A percentile compares a stretch with the other conserved stretches of the same genome.
Evolutionary conservation across 768 basidiomycete species (phyloP).

Genomic region (Lactarius evosmus): DNA sequence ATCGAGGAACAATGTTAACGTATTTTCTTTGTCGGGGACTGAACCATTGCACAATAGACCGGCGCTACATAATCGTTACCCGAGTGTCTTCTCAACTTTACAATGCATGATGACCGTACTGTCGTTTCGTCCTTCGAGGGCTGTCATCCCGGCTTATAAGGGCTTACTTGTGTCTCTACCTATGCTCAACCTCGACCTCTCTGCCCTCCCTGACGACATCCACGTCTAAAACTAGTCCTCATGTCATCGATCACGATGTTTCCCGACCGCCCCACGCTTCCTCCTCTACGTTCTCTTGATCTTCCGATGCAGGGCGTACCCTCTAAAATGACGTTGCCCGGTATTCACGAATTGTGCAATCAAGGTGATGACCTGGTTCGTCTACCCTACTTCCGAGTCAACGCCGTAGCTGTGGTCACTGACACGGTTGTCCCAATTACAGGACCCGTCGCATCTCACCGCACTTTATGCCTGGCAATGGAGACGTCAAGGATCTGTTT

Average conservation of each 20-base stretch:
- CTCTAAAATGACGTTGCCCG: slow-evolving; percentile 14
- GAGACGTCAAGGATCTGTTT: slow-evolving; percentile 20
- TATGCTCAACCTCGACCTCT: slow-evolving; percentile 5
- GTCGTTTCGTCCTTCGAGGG: not conserved
- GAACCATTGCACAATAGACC: slow-evolving; percentile 21
- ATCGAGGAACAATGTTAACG: slow-evolving; percentile 22
- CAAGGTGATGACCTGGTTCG: slow-evolving; percentile 8
- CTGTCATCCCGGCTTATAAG: slow-evolving; percentile 17
- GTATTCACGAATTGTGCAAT: slow-evolving; percentile 13
- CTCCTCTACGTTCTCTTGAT: slow-evolving; percentile 24
- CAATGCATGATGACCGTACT: not conserved
- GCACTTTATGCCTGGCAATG: slow-evolving; percentile 12
- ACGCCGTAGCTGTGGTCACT: not conserved
- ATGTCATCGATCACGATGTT: slow-evolving; percentile 18
- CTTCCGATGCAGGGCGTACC: slow-evolving; percentile 23
- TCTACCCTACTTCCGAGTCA: not conserved
- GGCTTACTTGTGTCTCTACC: not conserved
- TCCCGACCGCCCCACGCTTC: slow-evolving; percentile 26
- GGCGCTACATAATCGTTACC: not conserved
- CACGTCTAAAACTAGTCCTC: slow-evolving; percentile 10
- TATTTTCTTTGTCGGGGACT: slow-evolving; percentile 12
- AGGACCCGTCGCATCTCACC: slow-evolving; percentile 11
- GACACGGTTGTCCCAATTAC: not conserved
- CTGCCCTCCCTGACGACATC: slow-evolving; percentile 9
- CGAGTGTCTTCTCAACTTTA: not conserved